Evolutionary conservation across 345 rosid species (phyloP), one percentile per base, ranked within the genome.

Genomic region (Populus ilicifolia): DNA sequence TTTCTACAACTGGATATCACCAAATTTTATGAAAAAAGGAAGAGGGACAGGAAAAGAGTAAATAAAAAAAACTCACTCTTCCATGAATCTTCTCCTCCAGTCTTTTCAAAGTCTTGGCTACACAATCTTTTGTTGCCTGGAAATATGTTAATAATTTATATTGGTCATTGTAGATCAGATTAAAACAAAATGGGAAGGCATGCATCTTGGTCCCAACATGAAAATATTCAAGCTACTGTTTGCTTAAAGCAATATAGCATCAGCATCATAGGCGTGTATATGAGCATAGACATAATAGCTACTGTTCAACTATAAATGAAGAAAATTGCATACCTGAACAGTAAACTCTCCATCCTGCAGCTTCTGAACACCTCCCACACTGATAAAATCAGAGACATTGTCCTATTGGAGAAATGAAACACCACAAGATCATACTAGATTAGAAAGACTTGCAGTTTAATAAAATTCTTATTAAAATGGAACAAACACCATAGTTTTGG

Each of bases 111-210:
- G 99, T 96, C 87, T 92, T 96, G 75, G 97, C 91, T 35, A 96
- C 97, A 79, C 99, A 96, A 83, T 96, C 99, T 81, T 94, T 96
- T 68, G 99, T 96, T 77, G 98, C 97, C 99, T 96, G 88, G 75
- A 85, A 78, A 25, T 72, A 46, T 75, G 36, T 64, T 75, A 73
- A 50, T 8, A 56, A 54, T 68, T 62, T 64, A 69, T 70, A 33
- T 30, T 44, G 21, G 74, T 33, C 62, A 41, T 50, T 35, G 69
- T 56, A 23, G 25, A 50, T 64, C 76, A 66, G 46, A 69, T 61
- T 3, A 59, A 56, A 66, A 38, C 73, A 72, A 67, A 74, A 77
- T n/a, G 72, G 84, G 71, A 65, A 66, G 63, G 76, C 27, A 62
- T 71, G 69, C 29, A 72, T 79, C 75, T 67, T 67, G 27, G 43